Base-by-base conservation (phyloP, 257 asterid genomes). In the Lantana camara region DNA sequence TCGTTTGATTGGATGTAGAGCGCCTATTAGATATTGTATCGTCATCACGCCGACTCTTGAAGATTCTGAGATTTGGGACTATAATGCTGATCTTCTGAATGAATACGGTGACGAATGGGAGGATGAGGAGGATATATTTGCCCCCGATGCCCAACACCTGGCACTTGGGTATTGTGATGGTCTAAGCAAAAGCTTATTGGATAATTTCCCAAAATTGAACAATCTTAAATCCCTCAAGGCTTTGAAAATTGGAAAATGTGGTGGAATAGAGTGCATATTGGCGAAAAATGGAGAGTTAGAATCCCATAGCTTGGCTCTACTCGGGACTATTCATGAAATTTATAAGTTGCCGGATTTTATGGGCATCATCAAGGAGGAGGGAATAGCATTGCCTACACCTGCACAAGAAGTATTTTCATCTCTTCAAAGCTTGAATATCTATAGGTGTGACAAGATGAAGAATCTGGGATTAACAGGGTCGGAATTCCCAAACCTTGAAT, bases 101-200 rank as follows among this genome's bases (percentile, higher is more conserved):
- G 4, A 10, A 35, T 9, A 12, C 15, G 7, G 12, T 34, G 16
- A 37, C 9, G 37, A 46, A 14, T 57, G 30, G n/a, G n/a, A n/a
- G n/a, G n/a, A n/a, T n/a, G n/a, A n/a, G 9, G 49, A 7, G 21
- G 14, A 13, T 10, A 4, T 61, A 9, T 58, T 68, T 8, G 57
- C 61, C 13, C 58, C 30, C 7, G 74, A 68, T 50, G 47, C 63
- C 48, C 41, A 66, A 48, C 38, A 23, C 37, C 41, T 67, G n/a
- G 29, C 10, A 55, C 27, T 68, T 0, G 22, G 14, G 6, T 10
- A 23, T 0, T 64, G 80, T 60, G 34, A 35, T 2, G 64, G 57
- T 16, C 9, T n/a, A n/a, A n/a, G n/a, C n/a, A n/a, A n/a, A n/a
- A n/a, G n/a, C n/a, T n/a, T n/a, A n/a, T n/a, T n/a, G n/a, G n/a